Percentiles rank a stretch among this genome's conserved stretches.
Conservation (phyloP, 2,329 filamentous ascomycete species). For the Penicillium corylophilum region DNA sequence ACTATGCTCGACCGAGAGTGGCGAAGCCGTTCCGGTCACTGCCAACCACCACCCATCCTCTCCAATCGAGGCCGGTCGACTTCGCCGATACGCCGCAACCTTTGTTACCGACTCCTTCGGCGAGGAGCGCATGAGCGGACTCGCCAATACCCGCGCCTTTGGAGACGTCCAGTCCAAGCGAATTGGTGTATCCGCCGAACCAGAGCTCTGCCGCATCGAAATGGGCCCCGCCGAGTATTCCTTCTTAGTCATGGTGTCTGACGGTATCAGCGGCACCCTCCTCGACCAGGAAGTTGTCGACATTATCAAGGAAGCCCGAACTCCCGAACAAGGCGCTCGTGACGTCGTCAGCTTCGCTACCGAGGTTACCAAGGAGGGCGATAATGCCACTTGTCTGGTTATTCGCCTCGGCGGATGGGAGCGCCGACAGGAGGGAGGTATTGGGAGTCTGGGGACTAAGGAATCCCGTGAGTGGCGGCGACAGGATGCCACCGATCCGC, state of each 20-base stretch:
- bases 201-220: conserved; percentile 78
- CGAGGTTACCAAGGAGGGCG: conserved; percentile 68
- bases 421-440: conserved; percentile 69
- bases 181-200: conserved; percentile 90
- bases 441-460: conserved; percentile 87
- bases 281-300: conserved; percentile 95
- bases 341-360: conserved; percentile 84
- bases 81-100: conserved; percentile 80
- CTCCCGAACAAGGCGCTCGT: conserved; percentile 78
- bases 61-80: conserved; percentile 75
- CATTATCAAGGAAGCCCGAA: conserved; percentile 87
- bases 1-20: conserved; percentile 82
- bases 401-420: conserved; percentile 66
- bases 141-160: conserved; percentile 92
- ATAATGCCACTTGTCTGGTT: conserved; percentile 65
- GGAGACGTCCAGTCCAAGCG: conserved; percentile 91
- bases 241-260: conserved; percentile 84
- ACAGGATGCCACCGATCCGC: conserved; percentile 77
- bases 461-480: conserved; percentile 83
- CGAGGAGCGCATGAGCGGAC: conserved; percentile 88
- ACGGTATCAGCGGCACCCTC: conserved; percentile 83
- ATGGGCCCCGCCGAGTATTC: conserved; percentile 80
- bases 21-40: conserved; percentile 75
- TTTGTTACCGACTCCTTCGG: conserved; percentile 96
- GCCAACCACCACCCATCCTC: conserved; percentile 91